Evolutionary conservation across 495 filamentous ascomycete genomes (phyloP).

Genomic region (Hypoxylon cercidicola): DNA sequence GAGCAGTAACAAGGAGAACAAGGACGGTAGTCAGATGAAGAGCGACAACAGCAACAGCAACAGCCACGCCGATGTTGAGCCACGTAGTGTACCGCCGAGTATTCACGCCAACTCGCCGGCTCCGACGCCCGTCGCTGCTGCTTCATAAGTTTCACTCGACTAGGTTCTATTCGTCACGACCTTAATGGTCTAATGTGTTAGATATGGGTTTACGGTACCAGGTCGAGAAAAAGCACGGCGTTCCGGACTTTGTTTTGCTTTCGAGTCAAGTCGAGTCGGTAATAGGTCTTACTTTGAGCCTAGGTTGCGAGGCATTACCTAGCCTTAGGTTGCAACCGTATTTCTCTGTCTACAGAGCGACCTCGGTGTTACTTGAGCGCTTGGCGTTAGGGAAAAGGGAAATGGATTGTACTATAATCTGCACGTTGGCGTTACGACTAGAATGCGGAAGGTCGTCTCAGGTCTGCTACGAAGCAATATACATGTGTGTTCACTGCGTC

Average conservation of each 20-base stretch:
- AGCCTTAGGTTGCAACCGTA: not conserved
- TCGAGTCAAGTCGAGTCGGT: not conserved
- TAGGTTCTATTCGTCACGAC: slow-evolving; percentile 14
- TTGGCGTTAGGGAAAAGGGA: slow-evolving; percentile 15
- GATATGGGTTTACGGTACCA: slow-evolving; percentile 25
- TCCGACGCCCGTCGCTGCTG: slow-evolving; percentile 45
- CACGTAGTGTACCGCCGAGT: slow-evolving; percentile 53
- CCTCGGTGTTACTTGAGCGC: slow-evolving; percentile 7
- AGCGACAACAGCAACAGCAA: slow-evolving; percentile 77
- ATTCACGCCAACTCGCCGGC: slow-evolving; percentile 58
- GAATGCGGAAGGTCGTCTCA: slow-evolving; percentile 12
- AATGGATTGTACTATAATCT: slow-evolving; percentile 26
- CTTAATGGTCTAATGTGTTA: slow-evolving; percentile 22
- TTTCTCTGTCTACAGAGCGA: slow-evolving; percentile 12
- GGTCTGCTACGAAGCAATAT: slow-evolving; percentile 10
- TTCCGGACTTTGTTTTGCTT: slow-evolving; percentile 23
- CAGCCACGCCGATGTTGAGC: slow-evolving; percentile 64
- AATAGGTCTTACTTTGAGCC: slow-evolving; percentile 11
- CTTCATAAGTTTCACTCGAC: slow-evolving; percentile 29
- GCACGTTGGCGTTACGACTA: slow-evolving; percentile 22
- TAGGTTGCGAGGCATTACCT: slow-evolving; percentile 10
- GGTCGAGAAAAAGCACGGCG: slow-evolving; percentile 38
- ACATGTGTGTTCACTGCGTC: slow-evolving; percentile 8
- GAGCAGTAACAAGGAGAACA: slow-evolving; percentile 80
- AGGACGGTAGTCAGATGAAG: slow-evolving; percentile 72